phyloP scores from a whole-genome alignment of 257 asterid genomes.

The Salvia hispanica region DNA sequence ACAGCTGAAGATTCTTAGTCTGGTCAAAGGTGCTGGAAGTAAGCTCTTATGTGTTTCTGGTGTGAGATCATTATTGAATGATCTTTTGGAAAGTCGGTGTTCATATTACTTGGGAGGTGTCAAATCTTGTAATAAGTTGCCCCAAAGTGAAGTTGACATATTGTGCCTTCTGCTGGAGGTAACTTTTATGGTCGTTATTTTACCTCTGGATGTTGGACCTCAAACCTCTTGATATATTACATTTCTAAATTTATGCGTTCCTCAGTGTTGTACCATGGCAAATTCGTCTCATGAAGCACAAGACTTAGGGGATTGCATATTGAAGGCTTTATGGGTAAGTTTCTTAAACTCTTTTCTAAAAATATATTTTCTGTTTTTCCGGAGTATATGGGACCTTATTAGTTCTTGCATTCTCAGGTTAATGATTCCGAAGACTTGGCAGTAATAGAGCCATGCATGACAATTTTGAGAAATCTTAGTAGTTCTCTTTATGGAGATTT shows the following conservation, averaged over 20 bases:
- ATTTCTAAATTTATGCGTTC: slow-evolving; percentile 12
- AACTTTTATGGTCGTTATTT: slow-evolving; percentile 25
- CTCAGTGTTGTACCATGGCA: slow-evolving; percentile 57
- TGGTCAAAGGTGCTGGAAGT: slow-evolving; percentile 72
- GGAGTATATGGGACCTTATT: slow-evolving; percentile 20
- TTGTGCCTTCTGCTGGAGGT: slow-evolving; percentile 87
- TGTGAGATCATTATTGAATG: slow-evolving; percentile 52
- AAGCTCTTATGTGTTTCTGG: slow-evolving; percentile 49
- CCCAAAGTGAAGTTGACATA: slow-evolving; percentile 60
- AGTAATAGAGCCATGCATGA: slow-evolving; percentile 66
- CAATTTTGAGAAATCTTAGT: slow-evolving; percentile 67
- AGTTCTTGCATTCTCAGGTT: slow-evolving; percentile 45
- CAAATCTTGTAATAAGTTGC: slow-evolving; percentile 44
- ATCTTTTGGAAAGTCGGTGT: slow-evolving; percentile 61
- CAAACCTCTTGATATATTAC: slow-evolving; percentile 14
- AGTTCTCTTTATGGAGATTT: slow-evolving; percentile 54
- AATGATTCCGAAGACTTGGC: slow-evolving; percentile 54
- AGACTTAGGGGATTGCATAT: slow-evolving; percentile 43
- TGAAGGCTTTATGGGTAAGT: slow-evolving; percentile 72
- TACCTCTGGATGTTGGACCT: slow-evolving; percentile 2
- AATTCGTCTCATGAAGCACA: slow-evolving; percentile 45
- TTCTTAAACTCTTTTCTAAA: slow-evolving; percentile 23
- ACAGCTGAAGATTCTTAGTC: slow-evolving; percentile 72
- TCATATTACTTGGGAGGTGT: slow-evolving; percentile 43
- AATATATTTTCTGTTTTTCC: slow-evolving; percentile 17